These are phyloP conservation scores for Suillus subalutaceus DNA, from an alignment of 768 basidiomycete genomes.

Conservation along the genomic window DNA sequence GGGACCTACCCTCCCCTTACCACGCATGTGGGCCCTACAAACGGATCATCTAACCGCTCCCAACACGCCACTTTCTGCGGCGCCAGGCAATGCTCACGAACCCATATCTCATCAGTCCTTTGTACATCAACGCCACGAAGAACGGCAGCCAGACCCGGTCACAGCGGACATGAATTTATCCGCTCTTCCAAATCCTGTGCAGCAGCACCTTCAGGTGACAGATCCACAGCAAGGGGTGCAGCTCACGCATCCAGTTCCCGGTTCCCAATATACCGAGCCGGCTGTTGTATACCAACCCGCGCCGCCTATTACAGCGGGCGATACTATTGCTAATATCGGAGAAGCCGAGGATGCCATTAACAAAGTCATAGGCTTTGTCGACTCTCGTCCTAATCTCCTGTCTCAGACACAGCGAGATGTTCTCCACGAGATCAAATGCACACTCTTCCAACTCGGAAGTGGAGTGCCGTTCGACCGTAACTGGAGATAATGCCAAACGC, in stretches of 20 bases:
- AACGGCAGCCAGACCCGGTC: slow-evolving; percentile 30
- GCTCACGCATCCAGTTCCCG: slow-evolving; percentile 29
- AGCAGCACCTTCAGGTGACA: slow-evolving; percentile 29
- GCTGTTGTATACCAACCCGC: slow-evolving; percentile 37
- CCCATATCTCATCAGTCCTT: slow-evolving; percentile 35
- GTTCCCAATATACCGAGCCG: slow-evolving; percentile 29
- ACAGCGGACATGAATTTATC: slow-evolving; percentile 30
- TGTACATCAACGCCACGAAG: slow-evolving; percentile 23
- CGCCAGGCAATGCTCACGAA: slow-evolving; percentile 30
- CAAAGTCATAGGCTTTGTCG: slow-evolving; percentile 55
- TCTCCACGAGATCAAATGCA: slow-evolving; percentile 52
- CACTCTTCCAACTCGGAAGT: slow-evolving; percentile 52
- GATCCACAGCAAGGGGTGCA: slow-evolving; percentile 33
- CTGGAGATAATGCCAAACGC: slow-evolving; percentile 25
- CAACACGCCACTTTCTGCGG: slow-evolving; percentile 35
- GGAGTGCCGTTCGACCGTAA: slow-evolving; percentile 39
- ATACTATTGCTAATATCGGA: slow-evolving; percentile 40
- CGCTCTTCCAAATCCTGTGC: slow-evolving; percentile 31
- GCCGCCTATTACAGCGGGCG: slow-evolving; percentile 35
- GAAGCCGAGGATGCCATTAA: slow-evolving; percentile 60
- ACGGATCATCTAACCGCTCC: slow-evolving; percentile 31
- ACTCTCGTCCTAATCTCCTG: slow-evolving; percentile 40
- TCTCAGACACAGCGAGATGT: slow-evolving; percentile 39
- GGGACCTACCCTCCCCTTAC: slow-evolving; percentile 33
- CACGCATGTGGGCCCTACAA: slow-evolving; percentile 37